Evolutionary conservation across 208 protist species (phyloP), one percentile per base, ranked within the genome.

Genomic region (Spongospora subterranea): DNA sequence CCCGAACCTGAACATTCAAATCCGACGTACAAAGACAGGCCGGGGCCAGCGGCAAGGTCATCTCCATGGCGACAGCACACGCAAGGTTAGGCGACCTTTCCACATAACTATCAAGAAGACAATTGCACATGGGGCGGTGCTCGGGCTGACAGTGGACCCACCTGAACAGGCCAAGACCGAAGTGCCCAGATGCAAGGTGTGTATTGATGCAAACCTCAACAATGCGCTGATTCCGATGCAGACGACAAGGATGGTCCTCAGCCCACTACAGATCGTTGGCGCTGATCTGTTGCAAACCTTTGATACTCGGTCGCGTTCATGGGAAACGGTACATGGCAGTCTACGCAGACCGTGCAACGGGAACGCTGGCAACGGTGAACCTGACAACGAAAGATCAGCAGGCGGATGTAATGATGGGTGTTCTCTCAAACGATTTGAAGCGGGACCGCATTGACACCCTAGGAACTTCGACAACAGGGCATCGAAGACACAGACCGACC

Each of bases 161-260:
- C 71, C 24, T 6, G 13, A n/a, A 20, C 17, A n/a, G 35, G 6
- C 71, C 6, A 39, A n/a, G 6, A 43, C n/a, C 71, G n/a, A 82
- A n/a, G n/a, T 82, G 71, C 71, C n/a, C n/a, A 82, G n/a, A 43
- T 82, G 71, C n/a, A 6, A 35, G 71, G n/a, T 82, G n/a, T 82
- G 71, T 43, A 82, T 82, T 43, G 71, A 82, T 6, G 71, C 71
- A 13, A 82, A 82, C 71, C n/a, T 82, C 71, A 82, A 82, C 6
- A 13, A 20, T 6, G 40, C 71, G 17, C 35, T n/a, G 71, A 35
- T 35, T 20, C 71, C 71, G 71, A 35, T 20, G 71, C n/a, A n/a
- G 11, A 6, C 17, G 17, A 82, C 71, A 39, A 6, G 71, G n/a
- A 82, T 6, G 6, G 6, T 82, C 6, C 71, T n/a, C n/a, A n/a